Percentiles rank a stretch among this genome's conserved stretches.
phyloP scores from a whole-genome alignment of 1,139 yeast genomes.

The Wickerhamiella infanticola region DNA sequence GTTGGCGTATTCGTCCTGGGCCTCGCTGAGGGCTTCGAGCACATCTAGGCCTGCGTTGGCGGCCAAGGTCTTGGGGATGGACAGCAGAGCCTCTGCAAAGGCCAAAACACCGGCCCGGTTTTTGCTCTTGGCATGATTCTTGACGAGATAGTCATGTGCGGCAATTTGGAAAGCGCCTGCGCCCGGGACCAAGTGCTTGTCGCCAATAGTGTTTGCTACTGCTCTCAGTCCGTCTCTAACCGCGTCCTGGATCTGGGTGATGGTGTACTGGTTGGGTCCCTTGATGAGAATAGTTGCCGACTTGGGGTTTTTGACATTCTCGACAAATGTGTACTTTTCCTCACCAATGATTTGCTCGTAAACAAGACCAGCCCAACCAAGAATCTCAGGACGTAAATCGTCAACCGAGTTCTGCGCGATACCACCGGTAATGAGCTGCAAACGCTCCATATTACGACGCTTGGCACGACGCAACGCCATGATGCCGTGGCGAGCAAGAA shows the following conservation, averaged over 20 bases:
- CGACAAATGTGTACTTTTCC: slow-evolving; percentile 91
- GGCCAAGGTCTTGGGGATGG: slow-evolving; percentile 85
- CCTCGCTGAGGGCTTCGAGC: slow-evolving; percentile 71
- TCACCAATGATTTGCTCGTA: slow-evolving; percentile 92
- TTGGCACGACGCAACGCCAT: slow-evolving; percentile 94
- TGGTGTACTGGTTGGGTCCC: slow-evolving; percentile 80
- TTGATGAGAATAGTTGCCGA: slow-evolving; percentile 83
- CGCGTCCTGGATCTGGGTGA: slow-evolving; percentile 90
- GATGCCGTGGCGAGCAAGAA: slow-evolving; percentile 83
- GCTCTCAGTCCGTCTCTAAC: slow-evolving; percentile 94
- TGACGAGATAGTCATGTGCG: slow-evolving; percentile 48
- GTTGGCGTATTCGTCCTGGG: slow-evolving; percentile 80
- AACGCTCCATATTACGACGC: slow-evolving; percentile 97
- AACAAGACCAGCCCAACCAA: slow-evolving; percentile 84
- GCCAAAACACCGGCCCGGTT: slow-evolving; percentile 84
- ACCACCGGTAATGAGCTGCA: slow-evolving; percentile 93
- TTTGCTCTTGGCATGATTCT: slow-evolving; percentile 57
- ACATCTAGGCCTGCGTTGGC: slow-evolving; percentile 91
- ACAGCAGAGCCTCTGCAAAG: slow-evolving; percentile 78
- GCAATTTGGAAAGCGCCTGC: slow-evolving; percentile 93
- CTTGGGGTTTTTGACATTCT: slow-evolving; percentile 83
- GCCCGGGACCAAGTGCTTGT: slow-evolving; percentile 79
- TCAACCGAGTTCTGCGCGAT: slow-evolving; percentile 97
- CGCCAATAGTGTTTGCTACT: slow-evolving; percentile 81
- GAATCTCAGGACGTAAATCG: slow-evolving; percentile 66